phyloP scores from a whole-genome alignment of 2,329 filamentous ascomycete species.

The Sordariomycetes sp. region DNA sequence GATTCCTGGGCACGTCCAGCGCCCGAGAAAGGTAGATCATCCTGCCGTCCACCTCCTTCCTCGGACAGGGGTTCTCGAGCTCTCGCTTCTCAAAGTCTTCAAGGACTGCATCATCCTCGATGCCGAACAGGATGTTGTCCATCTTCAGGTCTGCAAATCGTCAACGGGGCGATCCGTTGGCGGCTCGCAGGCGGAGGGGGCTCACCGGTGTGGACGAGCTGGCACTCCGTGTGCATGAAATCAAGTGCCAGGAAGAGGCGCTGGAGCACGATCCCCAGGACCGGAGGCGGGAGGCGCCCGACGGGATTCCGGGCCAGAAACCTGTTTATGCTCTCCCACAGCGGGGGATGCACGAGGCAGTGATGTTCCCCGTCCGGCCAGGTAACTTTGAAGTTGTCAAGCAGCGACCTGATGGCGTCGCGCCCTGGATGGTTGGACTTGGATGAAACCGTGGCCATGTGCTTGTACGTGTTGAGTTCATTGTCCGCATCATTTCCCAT shows the following conservation, averaged over 20 bases:
- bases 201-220: slow-evolving; percentile 4
- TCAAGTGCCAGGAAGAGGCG: slow-evolving; percentile 5
- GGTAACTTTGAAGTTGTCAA: slow-evolving; percentile 3
- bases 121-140: slow-evolving; percentile 8
- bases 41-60: slow-evolving; percentile 14
- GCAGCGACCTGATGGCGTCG: slow-evolving; percentile 4
- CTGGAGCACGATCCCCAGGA: slow-evolving; percentile 1
- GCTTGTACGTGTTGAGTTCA: slow-evolving; percentile 5
- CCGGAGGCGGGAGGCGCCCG: neutral
- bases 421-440: no score
- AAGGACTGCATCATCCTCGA: slow-evolving; percentile 6
- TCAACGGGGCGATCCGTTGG: neutral
- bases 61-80: slow-evolving; percentile 12
- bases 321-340: slow-evolving; percentile 2
- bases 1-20: slow-evolving; percentile 11
- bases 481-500: no score
- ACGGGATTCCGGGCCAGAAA: slow-evolving; percentile 1
- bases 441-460: slow-evolving; percentile 2
- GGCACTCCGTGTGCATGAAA: slow-evolving; percentile 6
- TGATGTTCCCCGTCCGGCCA: slow-evolving; percentile 4
- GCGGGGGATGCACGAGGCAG: slow-evolving; percentile 4
- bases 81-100: slow-evolving; percentile 4
- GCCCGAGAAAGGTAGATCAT: slow-evolving; percentile 11
- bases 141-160: slow-evolving; percentile 3
- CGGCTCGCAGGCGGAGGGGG: no score